phyloP scores from a whole-genome alignment of 306 rosid species.

The Oxytropis ochrocephala region DNA sequence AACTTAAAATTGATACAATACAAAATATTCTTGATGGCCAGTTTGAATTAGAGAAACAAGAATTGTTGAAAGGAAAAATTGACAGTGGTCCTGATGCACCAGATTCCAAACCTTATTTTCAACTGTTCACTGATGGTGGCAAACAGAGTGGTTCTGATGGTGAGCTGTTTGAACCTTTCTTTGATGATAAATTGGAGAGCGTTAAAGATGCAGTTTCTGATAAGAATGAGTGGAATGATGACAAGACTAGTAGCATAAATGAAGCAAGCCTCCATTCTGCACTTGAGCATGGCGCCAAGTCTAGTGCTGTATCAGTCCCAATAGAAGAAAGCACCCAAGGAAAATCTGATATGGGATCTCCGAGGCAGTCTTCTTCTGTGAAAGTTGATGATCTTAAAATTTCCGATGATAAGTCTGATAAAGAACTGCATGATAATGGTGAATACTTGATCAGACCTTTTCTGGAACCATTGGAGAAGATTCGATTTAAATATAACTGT shows the following conservation, averaged over 20 bases:
- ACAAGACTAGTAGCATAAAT: slow-evolving; percentile 79
- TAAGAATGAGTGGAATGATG: slow-evolving; percentile 79
- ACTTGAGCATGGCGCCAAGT: slow-evolving; percentile 82
- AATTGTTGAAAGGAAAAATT: slow-evolving; percentile 40
- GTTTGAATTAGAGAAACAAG: slow-evolving; percentile 52
- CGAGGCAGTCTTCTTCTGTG: slow-evolving; percentile 60
- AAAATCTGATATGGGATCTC: slow-evolving; percentile 84
- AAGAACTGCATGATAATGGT: slow-evolving; percentile 80
- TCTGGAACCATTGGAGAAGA: slow-evolving; percentile 82
- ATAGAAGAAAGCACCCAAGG: slow-evolving; percentile 63
- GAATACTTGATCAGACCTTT: slow-evolving; percentile 95
- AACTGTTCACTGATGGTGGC: slow-evolving; percentile 42
- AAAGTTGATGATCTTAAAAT: slow-evolving; percentile 59
- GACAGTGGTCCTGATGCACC: slow-evolving; percentile 48
- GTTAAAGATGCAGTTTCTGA: slow-evolving; percentile 52
- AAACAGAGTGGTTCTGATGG: slow-evolving; percentile 52
- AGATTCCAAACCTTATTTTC: slow-evolving; percentile 55
- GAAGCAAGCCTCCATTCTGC: slow-evolving; percentile 98
- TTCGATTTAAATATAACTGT: slow-evolving; percentile 83
- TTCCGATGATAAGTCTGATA: slow-evolving; percentile 63
- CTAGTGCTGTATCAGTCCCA: slow-evolving; percentile 71
- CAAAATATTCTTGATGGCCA: slow-evolving; percentile 79
- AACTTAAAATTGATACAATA: slow-evolving; percentile 68
- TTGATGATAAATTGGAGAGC: slow-evolving; percentile 42
- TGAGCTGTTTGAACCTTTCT: slow-evolving; percentile 53